Base-by-base conservation (phyloP, 306 rosid genomes). In the Parietaria judaica region DNA sequence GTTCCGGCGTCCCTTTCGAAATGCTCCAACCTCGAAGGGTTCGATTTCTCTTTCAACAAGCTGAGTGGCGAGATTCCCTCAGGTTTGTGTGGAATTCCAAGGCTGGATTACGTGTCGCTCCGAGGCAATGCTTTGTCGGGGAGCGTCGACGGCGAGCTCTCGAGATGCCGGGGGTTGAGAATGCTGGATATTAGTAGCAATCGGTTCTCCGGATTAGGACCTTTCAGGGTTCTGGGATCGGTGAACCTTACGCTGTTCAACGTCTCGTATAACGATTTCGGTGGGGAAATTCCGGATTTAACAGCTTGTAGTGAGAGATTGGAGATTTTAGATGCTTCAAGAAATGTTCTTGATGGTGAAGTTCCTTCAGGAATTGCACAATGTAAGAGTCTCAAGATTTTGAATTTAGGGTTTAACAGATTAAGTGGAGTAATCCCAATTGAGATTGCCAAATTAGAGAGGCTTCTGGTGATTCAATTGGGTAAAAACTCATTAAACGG, bases 21-120 rank as follows among this genome's bases (percentile, higher is more conserved):
- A 54, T 94, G 99, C 73, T 60, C 59, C 52, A 84, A 81, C 76
- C 94, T 94, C 60, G 89, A 88, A 78, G 99, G 99, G 11, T 86
- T 88, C 79, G 99, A 94, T 80, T 84, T 94, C 74, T 94, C 97
- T 14, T 84, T 80, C 79, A 94, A 94, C 69, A 81, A 84, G 71
- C 84, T 88, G 23, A 86, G 76, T 3, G 94, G 99, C 56, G 79
- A 62, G 66, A 74, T 94, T 61, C 97, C 99, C 63, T 60, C 61
- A 11, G 38, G 68, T 44, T 47, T 86, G 14, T 94, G 97, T 63
- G 80, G 67, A 56, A 86, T 94, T 81, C 89, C 90, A 3, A 76
- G 74, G 61, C 77, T 94, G 36, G 84, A 83, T 36, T 88, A 79
- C 66, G 70, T 94, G 49, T 80, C 92, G 12, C 53, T 94, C 51